Conservation (phyloP, 2,329 filamentous ascomycete species). For the Fusarium devonianum region DNA sequence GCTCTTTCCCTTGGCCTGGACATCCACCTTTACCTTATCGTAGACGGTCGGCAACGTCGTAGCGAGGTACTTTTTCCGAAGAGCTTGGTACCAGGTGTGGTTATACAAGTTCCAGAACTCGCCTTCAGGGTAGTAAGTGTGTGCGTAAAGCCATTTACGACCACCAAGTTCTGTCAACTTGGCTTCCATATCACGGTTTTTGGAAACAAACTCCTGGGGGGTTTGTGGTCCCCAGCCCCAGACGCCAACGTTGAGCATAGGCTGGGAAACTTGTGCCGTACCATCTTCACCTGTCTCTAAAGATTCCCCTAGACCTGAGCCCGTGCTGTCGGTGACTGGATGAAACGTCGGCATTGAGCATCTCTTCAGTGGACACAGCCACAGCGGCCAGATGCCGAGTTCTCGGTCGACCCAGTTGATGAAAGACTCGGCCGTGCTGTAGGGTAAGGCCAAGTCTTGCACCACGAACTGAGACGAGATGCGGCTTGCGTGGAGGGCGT, state of each 20-base stretch:
- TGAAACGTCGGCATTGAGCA: slow-evolving; percentile 36
- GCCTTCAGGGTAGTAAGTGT: slow-evolving; percentile 74
- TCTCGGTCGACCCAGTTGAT: slow-evolving; percentile 41
- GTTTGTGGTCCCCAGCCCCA: slow-evolving; percentile 74
- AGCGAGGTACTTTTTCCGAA: slow-evolving; percentile 67
- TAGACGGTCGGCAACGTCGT: slow-evolving; percentile 66
- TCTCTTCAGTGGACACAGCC: slow-evolving; percentile 39
- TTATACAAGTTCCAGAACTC: slow-evolving; percentile 72
- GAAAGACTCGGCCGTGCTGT: slow-evolving; percentile 49
- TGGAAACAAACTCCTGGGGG: slow-evolving; percentile 61
- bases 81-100: slow-evolving; percentile 61
- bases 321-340: background rate
- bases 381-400: slow-evolving; percentile 41
- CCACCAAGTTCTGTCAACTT: slow-evolving; percentile 71
- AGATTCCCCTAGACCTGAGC: rapidly evolving
- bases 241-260: slow-evolving; percentile 67
- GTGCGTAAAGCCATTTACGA: slow-evolving; percentile 83
- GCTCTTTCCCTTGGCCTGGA: slow-evolving; percentile 22
- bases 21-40: slow-evolving; percentile 67
- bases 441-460: slow-evolving; percentile 68
- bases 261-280: slow-evolving; percentile 1
- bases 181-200: slow-evolving; percentile 71
- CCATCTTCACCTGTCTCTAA: background rate
- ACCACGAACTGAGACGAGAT: slow-evolving; percentile 64
- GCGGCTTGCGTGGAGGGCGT: slow-evolving; percentile 66